Conservation (phyloP, 352 stramenopile species). For the Blastocystis sp. region DNA sequence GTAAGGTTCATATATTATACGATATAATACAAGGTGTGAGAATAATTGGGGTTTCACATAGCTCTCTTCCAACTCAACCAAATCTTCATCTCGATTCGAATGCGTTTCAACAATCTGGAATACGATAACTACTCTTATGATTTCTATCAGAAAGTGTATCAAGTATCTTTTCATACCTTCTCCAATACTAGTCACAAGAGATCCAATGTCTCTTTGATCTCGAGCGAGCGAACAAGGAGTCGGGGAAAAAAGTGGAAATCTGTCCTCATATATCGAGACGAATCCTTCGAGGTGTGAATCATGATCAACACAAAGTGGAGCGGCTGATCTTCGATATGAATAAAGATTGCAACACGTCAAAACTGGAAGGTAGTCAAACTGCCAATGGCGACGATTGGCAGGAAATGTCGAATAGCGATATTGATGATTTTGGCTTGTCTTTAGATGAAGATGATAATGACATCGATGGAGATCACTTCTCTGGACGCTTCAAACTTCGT, state of each 20-base stretch:
- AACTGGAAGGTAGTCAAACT: neutral
- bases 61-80: constrained; percentile 2
- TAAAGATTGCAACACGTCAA: neutral
- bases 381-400: neutral
- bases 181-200: neutral
- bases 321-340: neutral
- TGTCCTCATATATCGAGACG: neutral
- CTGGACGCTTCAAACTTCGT: neutral
- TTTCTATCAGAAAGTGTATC: constrained; percentile 17
- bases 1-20: constrained; percentile 29
- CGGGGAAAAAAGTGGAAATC: neutral
- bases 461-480: neutral
- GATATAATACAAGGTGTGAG: constrained; percentile 12
- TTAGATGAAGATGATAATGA: neutral
- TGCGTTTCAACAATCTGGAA: neutral
- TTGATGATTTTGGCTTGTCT: neutral
- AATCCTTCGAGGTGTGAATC: neutral
- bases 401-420: neutral
- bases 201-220: constrained; percentile 9
- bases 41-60: neutral
- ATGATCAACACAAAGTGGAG: neutral
- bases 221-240: neutral
- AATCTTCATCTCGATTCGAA: constrained; percentile 11
- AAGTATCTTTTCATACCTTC: neutral
- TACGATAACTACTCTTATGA: neutral